Evolutionary conservation across 2,329 filamentous ascomycete species (phyloP), one percentile per base, ranked within the genome.

Genomic region (Fusarium xylarioides): DNA sequence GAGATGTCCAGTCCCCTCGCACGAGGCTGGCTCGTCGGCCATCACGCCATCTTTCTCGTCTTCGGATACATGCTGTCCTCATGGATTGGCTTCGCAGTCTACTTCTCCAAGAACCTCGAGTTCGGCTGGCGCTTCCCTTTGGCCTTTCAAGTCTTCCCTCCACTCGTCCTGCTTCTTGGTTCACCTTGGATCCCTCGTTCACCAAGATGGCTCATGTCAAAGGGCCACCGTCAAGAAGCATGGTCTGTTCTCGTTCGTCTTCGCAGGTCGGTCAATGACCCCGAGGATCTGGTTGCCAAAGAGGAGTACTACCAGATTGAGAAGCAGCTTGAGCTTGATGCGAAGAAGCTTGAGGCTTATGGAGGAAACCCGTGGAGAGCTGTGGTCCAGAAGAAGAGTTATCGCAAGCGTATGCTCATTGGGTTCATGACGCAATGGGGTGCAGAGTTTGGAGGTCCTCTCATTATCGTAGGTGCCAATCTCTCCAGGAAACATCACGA

Each of bases 391-490:
- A 86, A 85, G 74, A 82, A 81, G 65, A 85, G 84, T 14, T 86
- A 86, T 68, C 80, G 86, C 23, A 87, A 86, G 79, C 80, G 86
- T 2, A 86, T 88, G 84, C 80, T 83, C 4, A 85, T 88, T 46
- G 85, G 85, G 0, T 88, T 87, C 67, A 77, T 87, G 40, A 87
- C 85, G 0, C 86, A 87, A 70, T 88, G 85, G 85, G 86, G 85
- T 28, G 85, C 86, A 4, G 85, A 87, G 59, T 87, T 87, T 73
- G 85, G 82, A n/a, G 86, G 86, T 0, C 85, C 85, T 16, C 79
- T 88, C 2, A 85, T 88, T 21, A 87, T 87, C 61, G 85, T 86
- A 63, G 76, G 84, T 81, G 0, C 6, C 0, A 6, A 1, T 4
- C 6, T 3, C 6, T 2, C 0, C 1, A 18, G 1, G 18, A 0